Conservation (phyloP, 495 filamentous ascomycete genomes). For the Penicillium goetzii region DNA sequence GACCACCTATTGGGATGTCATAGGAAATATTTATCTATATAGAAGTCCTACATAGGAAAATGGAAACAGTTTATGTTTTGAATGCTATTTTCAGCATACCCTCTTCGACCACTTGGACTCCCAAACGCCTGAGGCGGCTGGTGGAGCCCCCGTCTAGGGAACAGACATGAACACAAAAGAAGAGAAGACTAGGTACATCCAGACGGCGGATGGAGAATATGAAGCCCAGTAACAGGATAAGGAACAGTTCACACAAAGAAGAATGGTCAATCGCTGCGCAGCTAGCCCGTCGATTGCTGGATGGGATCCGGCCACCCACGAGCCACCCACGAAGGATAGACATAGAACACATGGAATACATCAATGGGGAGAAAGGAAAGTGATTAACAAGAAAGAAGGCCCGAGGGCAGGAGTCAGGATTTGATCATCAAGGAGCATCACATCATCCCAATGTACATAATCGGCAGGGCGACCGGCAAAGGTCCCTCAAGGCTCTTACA, state of each 20-base stretch:
- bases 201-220: constrained; percentile 17
- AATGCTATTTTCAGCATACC: constrained; percentile 26
- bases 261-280: neutral
- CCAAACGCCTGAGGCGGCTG: constrained; percentile 30
- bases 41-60: neutral
- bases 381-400: constrained; percentile 25
- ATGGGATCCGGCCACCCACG: neutral
- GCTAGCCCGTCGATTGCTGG: neutral
- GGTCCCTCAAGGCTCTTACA: constrained; percentile 41
- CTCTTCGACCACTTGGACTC: constrained; percentile 23
- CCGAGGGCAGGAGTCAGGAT: constrained; percentile 25
- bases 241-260: constrained; percentile 18
- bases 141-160: constrained; percentile 27
- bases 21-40: neutral
- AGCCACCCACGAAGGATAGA: constrained; percentile 7
- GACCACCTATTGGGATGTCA: neutral
- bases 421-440: constrained; percentile 43
- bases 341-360: constrained; percentile 32
- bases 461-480: constrained; percentile 31
- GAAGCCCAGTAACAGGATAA: constrained; percentile 16
- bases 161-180: constrained; percentile 24
- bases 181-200: constrained; percentile 28
- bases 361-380: constrained; percentile 23
- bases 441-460: constrained; percentile 48
- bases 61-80: neutral